Base-by-base conservation (phyloP, 2,329 filamentous ascomycete genomes). In the Neoascochyta sp. region DNA sequence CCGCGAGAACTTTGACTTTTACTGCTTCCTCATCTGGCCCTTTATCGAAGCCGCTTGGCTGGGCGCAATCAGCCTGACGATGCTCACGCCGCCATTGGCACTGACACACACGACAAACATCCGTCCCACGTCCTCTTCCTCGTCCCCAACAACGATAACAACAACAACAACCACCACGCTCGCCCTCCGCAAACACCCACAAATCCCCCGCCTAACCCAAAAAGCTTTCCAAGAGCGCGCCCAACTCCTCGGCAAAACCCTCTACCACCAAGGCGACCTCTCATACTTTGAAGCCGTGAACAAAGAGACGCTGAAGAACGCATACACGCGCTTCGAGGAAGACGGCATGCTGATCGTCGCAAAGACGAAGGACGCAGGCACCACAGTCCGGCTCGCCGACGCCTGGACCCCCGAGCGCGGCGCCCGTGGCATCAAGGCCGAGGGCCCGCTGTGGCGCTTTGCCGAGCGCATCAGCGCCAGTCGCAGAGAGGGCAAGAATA, bases 231-330 rank as follows among this genome's bases (percentile, higher is more conserved):
- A 95, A 47, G 80, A 86, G 52, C 83, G 76, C 46, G 86, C 89
- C 0, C 88, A 95, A 52, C 55, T 92, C 34, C 43, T 95, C 16
- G 92, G 92, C 32, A 96, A 98, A 66, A 96, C 92, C 0, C 74
- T 98, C 1, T 98, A 95, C 57, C 90, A 98, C 59, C 90, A 98
- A 67, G 92, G 92, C 33, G 92, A 98, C 54, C 76, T 98, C 7
- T 89, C 83, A 16, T 98, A 98, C 66, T 96, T 95, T 48, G 92
- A 98, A 66, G 89, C 92, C 3, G 90, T 98, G 43, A 98, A 98
- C 70, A 95, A 95, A 52, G 90, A 98, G 63, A 94, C 89, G 0
- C 75, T 98, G 34, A 94, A 92, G 57, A 98, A 98, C 62, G 83
- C 89, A 0, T 95, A 90, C 63, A 74, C 78, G 20, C 79, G 87